These are phyloP conservation scores for Diospyros kaki DNA, from an alignment of 148 eudicot species.

Conservation along the genomic window DNA sequence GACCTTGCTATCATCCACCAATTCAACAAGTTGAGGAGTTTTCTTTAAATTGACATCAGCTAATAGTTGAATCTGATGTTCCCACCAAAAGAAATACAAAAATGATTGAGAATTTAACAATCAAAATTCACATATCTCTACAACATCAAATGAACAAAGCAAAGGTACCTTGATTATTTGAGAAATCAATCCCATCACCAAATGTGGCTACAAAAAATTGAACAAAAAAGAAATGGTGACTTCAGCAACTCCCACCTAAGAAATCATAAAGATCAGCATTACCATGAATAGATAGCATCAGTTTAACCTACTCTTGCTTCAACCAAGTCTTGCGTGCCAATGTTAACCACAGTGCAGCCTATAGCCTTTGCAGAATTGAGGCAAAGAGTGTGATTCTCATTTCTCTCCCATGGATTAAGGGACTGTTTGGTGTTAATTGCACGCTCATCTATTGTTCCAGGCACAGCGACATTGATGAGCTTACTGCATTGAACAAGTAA, in stretches of 20 bases:
- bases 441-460: slow-evolving; percentile 90
- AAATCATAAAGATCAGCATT: not conserved
- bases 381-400: slow-evolving; percentile 91
- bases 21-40: slow-evolving; percentile 81
- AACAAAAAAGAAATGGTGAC: slow-evolving; percentile 9
- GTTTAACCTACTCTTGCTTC: slow-evolving; percentile 72
- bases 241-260: slow-evolving; percentile 12
- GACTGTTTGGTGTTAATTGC: slow-evolving; percentile 71
- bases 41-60: slow-evolving; percentile 75
- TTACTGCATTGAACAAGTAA: slow-evolving; percentile 47
- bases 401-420: slow-evolving; percentile 93
- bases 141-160: not conserved
- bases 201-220: slow-evolving; percentile 60
- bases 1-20: slow-evolving; percentile 72
- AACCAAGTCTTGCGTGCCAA: slow-evolving; percentile 80
- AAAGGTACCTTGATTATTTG: slow-evolving; percentile 72
- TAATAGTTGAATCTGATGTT: slow-evolving; percentile 65
- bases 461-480: slow-evolving; percentile 87
- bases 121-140: not conserved
- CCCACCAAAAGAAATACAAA: not conserved
- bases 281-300: not conserved
- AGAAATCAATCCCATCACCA: slow-evolving; percentile 74
- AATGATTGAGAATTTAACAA: not conserved
- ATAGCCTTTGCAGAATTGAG: slow-evolving; percentile 96
- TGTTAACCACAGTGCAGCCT: slow-evolving; percentile 93